Base-by-base conservation (phyloP, 129 eudicot species). In the Silybum marianum region DNA sequence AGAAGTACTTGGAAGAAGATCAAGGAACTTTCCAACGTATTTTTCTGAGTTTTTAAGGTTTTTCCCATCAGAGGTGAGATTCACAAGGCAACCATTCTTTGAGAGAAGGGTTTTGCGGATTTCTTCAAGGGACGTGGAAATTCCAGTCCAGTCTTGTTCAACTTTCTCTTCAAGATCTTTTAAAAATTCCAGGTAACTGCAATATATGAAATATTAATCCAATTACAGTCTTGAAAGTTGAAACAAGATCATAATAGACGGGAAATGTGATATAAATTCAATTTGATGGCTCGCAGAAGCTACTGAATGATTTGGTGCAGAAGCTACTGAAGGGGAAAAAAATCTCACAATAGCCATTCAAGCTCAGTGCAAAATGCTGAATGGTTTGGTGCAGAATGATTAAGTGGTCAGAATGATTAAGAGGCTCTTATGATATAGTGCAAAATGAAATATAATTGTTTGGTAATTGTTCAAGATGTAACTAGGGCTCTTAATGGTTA, bases 91-190 rank as follows among this genome's bases (percentile, higher is more conserved):
- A 13, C 91, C 93, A 24, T 91, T 82, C 80, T 82, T 90, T 24
- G 98, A 88, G 68, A 96, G 72, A 30, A 96, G 71, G 63, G 89
- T 84, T 83, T 76, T 90, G 72, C 99, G 99, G 82, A 96, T 96
- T 88, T 93, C 98, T 89, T 96, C 99, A 32, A 96, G 90, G 32
- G 98, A 93, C 24, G 88, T 69, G n/a, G 99, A 90, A 36, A 96
- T 90, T 82, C 82, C 92, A 69, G 65, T 67, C 99, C 99, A 96
- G 67, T 96, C 89, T 28, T 88, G 86, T 69, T 96, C 99, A 66
- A 93, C 93, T 85, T 89, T 91, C 83, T 86, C 90, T 82, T 93
- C 98, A 76, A 96, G 96, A 83, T 69, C 81, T 80, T 83, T 88
- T 68, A 96, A 78, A 81, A 78, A 96, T 74, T 96, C 99, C 77